Base-by-base conservation (phyloP, 2,329 filamentous ascomycete species). In the Claviceps quebecensis region DNA sequence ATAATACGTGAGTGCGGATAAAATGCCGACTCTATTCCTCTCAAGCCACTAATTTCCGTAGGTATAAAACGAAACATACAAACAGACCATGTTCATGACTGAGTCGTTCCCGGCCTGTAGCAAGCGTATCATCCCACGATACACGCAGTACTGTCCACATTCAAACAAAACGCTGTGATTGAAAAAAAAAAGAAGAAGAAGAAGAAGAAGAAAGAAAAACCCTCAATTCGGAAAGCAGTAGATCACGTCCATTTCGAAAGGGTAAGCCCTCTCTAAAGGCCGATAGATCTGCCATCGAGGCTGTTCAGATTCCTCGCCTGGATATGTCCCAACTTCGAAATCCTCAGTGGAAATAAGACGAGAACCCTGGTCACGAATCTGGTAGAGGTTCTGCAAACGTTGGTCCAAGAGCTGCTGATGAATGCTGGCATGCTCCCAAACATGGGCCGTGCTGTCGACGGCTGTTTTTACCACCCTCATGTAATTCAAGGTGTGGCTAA, bases 401-500 rank as follows among this genome's bases (percentile, higher is more conserved):
- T 59, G 57, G 26, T 69, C 65, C 45, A 82, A 71, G 2, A 71
- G 68, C 34, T 72, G 68, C 14, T 70, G 69, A 50, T 83, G 73
- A 22, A 67, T 66, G 40, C 70, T 67, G 2, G 77, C 75, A 52
- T 76, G 77, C 43, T 76, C 73, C 83, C 83, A 87, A 56, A 77
- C 74, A 3, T 65, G 66, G 3, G 73, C 70, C 38, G 84, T 68
- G 50, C 78, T 72, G 16, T 78, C 73, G 17, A 86, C 65, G 13
- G 76, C 72, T 7, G 71, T 68, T 38, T 78, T 64, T 0, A 76
- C 76, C 36, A 73, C 71, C 17, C 69, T 66, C 48, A 85, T 72
- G 11, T 74, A 71, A 9, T 76, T 71, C 39, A 84, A 71, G 26
- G 77, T 68, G 11, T 70, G 67, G 1, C 72, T 62, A 11, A 86